These are phyloP conservation scores for Hypoxylon sp. DNA, from an alignment of 2,329 filamentous ascomycete genomes.

Conservation along the genomic window DNA sequence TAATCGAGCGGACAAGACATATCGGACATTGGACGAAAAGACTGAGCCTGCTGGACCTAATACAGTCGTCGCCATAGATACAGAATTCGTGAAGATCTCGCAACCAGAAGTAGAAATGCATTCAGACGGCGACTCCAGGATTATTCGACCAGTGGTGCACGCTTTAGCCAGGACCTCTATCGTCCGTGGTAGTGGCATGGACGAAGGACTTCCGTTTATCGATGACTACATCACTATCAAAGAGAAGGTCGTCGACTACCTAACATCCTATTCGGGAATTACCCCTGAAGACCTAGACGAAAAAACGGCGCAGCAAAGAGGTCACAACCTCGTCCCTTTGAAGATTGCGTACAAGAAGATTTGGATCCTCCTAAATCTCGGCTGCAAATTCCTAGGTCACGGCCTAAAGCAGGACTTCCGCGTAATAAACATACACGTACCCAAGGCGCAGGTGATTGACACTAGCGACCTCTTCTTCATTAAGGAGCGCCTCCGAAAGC, in stretches of 20 bases:
- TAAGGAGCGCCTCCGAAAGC: slow-evolving; percentile 82
- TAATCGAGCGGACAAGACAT: slow-evolving; percentile 66
- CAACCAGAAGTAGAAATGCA: slow-evolving; percentile 97
- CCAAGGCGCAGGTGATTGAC: slow-evolving; percentile 90
- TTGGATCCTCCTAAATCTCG: slow-evolving; percentile 95
- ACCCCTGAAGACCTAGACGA: slow-evolving; percentile 87
- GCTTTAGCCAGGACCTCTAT: slow-evolving; percentile 95
- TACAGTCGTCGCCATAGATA: slow-evolving; percentile 90
- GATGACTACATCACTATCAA: slow-evolving; percentile 96
- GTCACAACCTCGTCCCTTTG: slow-evolving; percentile 85
- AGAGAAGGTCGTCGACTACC: slow-evolving; percentile 93
- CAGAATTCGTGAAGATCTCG: slow-evolving; percentile 94
- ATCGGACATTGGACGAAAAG: slow-evolving; percentile 69
- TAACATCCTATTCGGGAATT: slow-evolving; percentile 95
- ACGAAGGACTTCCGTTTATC: slow-evolving; percentile 90
- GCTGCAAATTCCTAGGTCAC: slow-evolving; percentile 94
- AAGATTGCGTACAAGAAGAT: slow-evolving; percentile 98
- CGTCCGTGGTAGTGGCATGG: slow-evolving; percentile 81
- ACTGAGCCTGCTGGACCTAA: slow-evolving; percentile 78
- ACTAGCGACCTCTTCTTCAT: slow-evolving; percentile 94
- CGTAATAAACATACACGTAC: slow-evolving; percentile 97
- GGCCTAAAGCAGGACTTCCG: slow-evolving; percentile 96
- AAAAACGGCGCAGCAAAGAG: slow-evolving; percentile 69
- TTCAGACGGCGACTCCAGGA: slow-evolving; percentile 91
- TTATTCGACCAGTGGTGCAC: slow-evolving; percentile 90